A percentile compares a stretch with the other conserved stretches of the same genome.
Evolutionary conservation across 2,329 filamentous ascomycete species (phyloP).

Genomic region (Trichophyton mentagrophytes): DNA sequence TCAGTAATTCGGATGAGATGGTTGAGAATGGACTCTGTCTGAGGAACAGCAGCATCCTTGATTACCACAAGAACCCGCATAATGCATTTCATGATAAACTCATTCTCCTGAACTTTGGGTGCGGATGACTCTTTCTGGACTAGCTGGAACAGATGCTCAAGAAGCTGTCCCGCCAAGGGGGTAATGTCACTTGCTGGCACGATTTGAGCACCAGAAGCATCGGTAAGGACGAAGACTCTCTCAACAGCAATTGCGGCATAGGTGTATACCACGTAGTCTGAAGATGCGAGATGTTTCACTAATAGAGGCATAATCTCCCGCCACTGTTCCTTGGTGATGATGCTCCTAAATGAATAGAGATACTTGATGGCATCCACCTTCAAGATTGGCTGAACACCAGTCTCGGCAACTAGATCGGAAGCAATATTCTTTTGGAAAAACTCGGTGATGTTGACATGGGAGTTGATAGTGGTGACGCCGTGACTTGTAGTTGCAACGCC

Average conservation of each 20-base stretch:
- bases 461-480: constrained; percentile 82
- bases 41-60: constrained; percentile 61
- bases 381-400: constrained; percentile 64
- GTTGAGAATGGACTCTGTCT: constrained; percentile 64
- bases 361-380: constrained; percentile 99
- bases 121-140: constrained; percentile 75
- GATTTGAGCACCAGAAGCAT: constrained; percentile 61
- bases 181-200: constrained; percentile 69
- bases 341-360: constrained; percentile 90
- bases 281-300: constrained; percentile 77
- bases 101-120: constrained; percentile 94
- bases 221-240: constrained; percentile 70
- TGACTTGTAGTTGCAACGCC: constrained; percentile 75
- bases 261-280: constrained; percentile 93
- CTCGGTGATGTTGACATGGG: constrained; percentile 74
- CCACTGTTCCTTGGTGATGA: constrained; percentile 86
- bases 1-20: constrained; percentile 82
- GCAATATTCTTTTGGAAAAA: constrained; percentile 93
- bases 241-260: constrained; percentile 97
- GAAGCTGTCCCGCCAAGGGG: constrained; percentile 69
- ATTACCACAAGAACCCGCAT: constrained; percentile 96
- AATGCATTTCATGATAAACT: constrained; percentile 96
- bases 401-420: constrained; percentile 63
- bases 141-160: constrained; percentile 80
- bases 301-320: constrained; percentile 76